Conservation (phyloP, 805 yeast species). For the Grigorovia humatica region DNA sequence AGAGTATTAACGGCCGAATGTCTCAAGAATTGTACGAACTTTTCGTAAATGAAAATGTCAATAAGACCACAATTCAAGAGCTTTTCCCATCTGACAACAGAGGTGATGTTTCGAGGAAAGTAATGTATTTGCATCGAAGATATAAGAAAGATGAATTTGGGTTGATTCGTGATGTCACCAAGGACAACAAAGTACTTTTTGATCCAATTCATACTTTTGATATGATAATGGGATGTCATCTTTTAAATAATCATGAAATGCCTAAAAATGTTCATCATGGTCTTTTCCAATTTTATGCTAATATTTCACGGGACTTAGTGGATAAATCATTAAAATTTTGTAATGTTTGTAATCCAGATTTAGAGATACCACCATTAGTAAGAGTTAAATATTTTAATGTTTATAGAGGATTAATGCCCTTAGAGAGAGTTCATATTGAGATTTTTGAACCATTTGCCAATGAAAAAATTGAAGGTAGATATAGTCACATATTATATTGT, state of each 20-base stretch:
- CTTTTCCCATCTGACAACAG: not conserved
- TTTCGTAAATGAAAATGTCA: conserved; percentile 14
- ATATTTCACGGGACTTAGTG: conserved; percentile 17
- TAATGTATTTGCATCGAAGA: conserved; percentile 15
- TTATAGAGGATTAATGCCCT: conserved; percentile 15
- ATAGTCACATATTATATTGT: conserved; percentile 19
- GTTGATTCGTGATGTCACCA: conserved; percentile 16
- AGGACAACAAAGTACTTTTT: conserved; percentile 17
- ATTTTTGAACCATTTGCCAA: conserved; percentile 19
- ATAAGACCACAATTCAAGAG: conserved; percentile 11
- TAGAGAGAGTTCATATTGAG: conserved; percentile 25
- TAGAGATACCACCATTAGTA: conserved; percentile 5
- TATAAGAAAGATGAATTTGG: conserved; percentile 15
- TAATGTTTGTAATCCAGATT: conserved; percentile 20
- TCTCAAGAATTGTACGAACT: conserved; percentile 21
- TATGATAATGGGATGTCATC: conserved; percentile 22
- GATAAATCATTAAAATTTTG: conserved; percentile 18
- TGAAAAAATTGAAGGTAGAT: conserved; percentile 18
- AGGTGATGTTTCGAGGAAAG: conserved; percentile 10
- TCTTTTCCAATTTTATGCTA: conserved; percentile 16
- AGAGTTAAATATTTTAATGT: conserved; percentile 12
- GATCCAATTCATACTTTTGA: conserved; percentile 24
- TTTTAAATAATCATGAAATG: conserved; percentile 23
- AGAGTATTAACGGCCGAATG: conserved; percentile 18
- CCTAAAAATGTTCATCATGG: conserved; percentile 10